These are phyloP conservation scores for Alternaria sp. DNA, from an alignment of 2,329 filamentous ascomycete species.

Conservation along the genomic window DNA sequence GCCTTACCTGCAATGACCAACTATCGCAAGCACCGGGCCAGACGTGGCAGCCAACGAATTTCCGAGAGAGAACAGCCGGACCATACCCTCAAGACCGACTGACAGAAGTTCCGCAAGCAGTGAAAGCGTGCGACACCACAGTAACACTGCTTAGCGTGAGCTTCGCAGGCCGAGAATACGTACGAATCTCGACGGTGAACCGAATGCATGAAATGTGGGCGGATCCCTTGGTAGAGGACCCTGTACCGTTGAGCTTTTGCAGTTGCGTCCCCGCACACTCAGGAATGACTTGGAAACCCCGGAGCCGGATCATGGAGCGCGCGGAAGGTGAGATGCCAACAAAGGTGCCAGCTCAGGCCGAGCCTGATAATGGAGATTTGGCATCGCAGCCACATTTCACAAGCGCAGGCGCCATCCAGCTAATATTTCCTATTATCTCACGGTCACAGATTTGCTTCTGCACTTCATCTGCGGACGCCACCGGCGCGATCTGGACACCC, in stretches of 20 bases:
- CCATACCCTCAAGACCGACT: background rate
- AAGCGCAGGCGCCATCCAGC: background rate
- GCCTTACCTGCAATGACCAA: background rate
- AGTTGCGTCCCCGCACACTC: background rate
- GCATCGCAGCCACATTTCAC: background rate
- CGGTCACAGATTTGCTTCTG: background rate
- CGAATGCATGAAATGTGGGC: background rate
- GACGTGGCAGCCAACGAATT: background rate
- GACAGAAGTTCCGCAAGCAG: background rate
- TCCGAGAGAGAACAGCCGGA: background rate
- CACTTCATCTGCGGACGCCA: background rate
- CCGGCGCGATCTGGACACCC: background rate
- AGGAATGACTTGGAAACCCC: background rate
- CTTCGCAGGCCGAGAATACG: background rate
- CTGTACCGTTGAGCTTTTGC: background rate
- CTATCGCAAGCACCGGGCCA: background rate
- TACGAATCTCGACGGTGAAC: background rate
- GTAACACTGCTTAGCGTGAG: background rate
- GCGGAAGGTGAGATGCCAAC: background rate
- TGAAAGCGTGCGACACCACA: background rate
- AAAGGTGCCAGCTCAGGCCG: background rate
- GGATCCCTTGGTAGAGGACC: background rate
- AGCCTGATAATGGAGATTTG: background rate
- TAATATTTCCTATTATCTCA: background rate
- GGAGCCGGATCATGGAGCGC: background rate